Evolutionary conservation across 2,329 filamentous ascomycete species (phyloP).

Genomic region (Ophiostoma piceae): DNA sequence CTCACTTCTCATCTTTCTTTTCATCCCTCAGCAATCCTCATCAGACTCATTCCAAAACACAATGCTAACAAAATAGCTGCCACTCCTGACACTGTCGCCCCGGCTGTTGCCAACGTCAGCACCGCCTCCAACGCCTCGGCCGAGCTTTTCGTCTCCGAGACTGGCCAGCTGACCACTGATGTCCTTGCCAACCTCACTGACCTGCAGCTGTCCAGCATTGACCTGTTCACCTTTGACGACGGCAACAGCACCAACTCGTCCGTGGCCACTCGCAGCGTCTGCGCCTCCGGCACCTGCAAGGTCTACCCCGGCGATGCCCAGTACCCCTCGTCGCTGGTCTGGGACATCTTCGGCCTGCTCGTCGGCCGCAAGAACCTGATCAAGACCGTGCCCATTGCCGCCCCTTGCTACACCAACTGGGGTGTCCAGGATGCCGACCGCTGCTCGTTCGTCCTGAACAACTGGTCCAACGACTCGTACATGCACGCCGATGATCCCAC

Average conservation of each 20-base stretch:
- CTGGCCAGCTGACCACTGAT: conserved; percentile 26
- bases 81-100: conserved; percentile 24
- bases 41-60: too few species aligned
- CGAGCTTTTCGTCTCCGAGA: conserved; percentile 28
- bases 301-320: conserved; percentile 44
- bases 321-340: conserved; percentile 47
- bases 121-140: conserved; percentile 16
- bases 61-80: conserved; percentile 22
- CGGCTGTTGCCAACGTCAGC: conserved; percentile 21
- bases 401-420: conserved; percentile 46
- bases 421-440: conserved; percentile 39
- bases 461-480: conserved; percentile 34
- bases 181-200: conserved; percentile 27
- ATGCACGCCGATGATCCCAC: conserved; percentile 37
- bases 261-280: conserved; percentile 13
- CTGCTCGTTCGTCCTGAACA: conserved; percentile 38
- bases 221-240: conserved; percentile 25
- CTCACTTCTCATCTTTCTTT: background rate
- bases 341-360: conserved; percentile 48
- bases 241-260: conserved; percentile 2
- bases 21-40: background rate
- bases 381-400: conserved; percentile 47
- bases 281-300: conserved; percentile 23
- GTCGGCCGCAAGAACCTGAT: conserved; percentile 46
- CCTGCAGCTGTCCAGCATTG: conserved; percentile 23